Evolutionary conservation across 2,329 filamentous ascomycete species (phyloP), one percentile per base, ranked within the genome.

Genomic region (Claviceps sp.): DNA sequence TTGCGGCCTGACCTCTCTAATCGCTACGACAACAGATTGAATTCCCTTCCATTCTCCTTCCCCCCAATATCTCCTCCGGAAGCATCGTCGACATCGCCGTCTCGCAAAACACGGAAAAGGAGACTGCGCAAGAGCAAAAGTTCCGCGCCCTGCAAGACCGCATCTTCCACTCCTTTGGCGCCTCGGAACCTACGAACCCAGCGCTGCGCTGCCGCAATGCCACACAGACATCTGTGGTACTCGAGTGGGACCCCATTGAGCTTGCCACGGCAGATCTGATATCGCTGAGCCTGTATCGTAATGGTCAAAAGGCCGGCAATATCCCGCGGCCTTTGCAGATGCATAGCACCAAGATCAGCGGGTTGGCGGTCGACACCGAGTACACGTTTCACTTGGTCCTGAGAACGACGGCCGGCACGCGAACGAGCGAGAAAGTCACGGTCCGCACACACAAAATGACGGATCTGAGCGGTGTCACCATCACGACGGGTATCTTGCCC

Each of bases 361-460:
- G 93, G 24, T 76, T 98, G 54, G 90, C 90, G n/a, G 85, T 98
- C 65, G 90, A 97, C 67, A 94, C 88, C 42, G 90, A 95, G 70
- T 98, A 97, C 70, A 85, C 81, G 1, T 98, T 98, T 72, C 89
- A 97, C 65, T 77, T 97, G 49, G 85, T 97, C 9, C 74, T 98
- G 64, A 81, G 88, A 62, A 98, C 93, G 6, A 90, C 82, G 52
- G 93, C 93, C 4, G 93, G 93, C 54, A 95, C 87, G 41, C 90
- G 83, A 62, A 78, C 79, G 55, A 93, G 86, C 65, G 87, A 95
- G 58, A 88, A 86, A 66, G 76, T 98, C 50, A 78, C 79, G 4
- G 89, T 95, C 54, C 82, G 85, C 63, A 98, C 93, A 46, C 93
- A 98, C 73, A 95, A 96, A 74, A 96, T 98, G 90, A 97, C 91